Percentiles rank a stretch among this genome's conserved stretches.
Evolutionary conservation across 1,139 yeast species (phyloP).

Genomic region (Hanseniaspora sp.): DNA sequence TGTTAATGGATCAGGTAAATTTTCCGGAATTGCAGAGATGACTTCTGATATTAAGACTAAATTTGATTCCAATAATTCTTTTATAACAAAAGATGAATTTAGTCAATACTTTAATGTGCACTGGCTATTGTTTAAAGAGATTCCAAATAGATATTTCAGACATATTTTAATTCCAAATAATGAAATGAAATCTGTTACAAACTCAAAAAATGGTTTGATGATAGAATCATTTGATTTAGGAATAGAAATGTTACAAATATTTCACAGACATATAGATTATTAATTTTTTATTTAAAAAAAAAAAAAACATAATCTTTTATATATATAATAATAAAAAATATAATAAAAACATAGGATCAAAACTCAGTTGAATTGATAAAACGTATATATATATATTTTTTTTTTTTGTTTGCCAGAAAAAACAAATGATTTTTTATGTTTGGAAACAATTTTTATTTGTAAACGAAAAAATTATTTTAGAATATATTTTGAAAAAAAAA

Average conservation of each 20-base stretch:
- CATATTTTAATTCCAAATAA: conserved; percentile 38
- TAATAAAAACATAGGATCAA: no score
- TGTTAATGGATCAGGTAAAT: conserved; percentile 49
- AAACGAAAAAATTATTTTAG: no score
- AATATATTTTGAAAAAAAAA: background rate
- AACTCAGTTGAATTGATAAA: no score
- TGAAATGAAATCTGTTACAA: conserved; percentile 44
- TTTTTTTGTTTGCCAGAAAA: no score
- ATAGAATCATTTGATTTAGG: conserved; percentile 38
- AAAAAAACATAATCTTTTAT: no score
- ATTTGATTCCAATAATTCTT: conserved; percentile 33
- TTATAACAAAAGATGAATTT: conserved; percentile 42
- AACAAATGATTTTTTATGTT: no score
- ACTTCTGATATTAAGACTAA: conserved; percentile 33
- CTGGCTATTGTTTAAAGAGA: conserved; percentile 43
- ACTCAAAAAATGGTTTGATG: conserved; percentile 49
- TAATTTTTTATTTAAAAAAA: no score
- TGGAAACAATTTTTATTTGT: no score
- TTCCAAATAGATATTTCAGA: conserved; percentile 40
- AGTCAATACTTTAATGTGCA: conserved; percentile 43
- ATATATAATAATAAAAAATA: no score
- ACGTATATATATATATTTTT: no score
- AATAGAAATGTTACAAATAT: conserved; percentile 33
- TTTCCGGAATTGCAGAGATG: conserved; percentile 57
- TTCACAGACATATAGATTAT: background rate